Evolutionary conservation across 1,284 basidiomycete genomes (phyloP), one percentile per base, ranked within the genome.

Genomic region (Austroboletus niveus): DNA sequence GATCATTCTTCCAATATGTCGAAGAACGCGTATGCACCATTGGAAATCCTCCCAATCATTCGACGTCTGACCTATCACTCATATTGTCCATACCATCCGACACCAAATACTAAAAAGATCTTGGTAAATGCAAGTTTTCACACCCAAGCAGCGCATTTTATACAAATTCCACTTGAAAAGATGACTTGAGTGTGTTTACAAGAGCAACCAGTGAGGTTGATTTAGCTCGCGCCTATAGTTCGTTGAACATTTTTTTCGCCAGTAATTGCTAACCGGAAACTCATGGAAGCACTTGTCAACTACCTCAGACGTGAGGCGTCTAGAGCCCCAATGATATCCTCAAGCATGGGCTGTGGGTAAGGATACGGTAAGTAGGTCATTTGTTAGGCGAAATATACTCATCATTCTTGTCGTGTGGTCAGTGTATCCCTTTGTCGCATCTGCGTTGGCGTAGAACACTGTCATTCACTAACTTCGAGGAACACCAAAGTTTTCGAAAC

Each of bases 1-100:
- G 94, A 96, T 70, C 94, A 98, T 72, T 97, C 75, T 99, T 99
- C 77, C 79, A 95, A 60, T 93, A 99, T 67, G 82, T 94, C 56
- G 96, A 98, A 66, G 87, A 91, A 63, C 87, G 95, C 54, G 89
- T 98, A 60, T 86, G 95, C 17, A 70, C 83, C 51, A 81, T 97
- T 59, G 3, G 74, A 71, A 6, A 40, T 61, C n/a, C 52, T 70
- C 24, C 64, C 63, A 2, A n/a, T n/a, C n/a, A n/a, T n/a, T n/a
- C n/a, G n/a, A n/a, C n/a, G n/a, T n/a, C n/a, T n/a, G n/a, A n/a
- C n/a, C n/a, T n/a, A n/a, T n/a, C n/a, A n/a, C n/a, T n/a, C n/a
- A n/a, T n/a, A n/a, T n/a, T n/a, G n/a, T 71, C 60, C 22, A 73
- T 68, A 73, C 71, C 17, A 70, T 71, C 61, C 29, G 63, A 30